A percentile compares a stretch with the other conserved stretches of the same genome.
phyloP scores from a whole-genome alignment of 1,284 basidiomycete species.

The Volvariella surrecta region DNA sequence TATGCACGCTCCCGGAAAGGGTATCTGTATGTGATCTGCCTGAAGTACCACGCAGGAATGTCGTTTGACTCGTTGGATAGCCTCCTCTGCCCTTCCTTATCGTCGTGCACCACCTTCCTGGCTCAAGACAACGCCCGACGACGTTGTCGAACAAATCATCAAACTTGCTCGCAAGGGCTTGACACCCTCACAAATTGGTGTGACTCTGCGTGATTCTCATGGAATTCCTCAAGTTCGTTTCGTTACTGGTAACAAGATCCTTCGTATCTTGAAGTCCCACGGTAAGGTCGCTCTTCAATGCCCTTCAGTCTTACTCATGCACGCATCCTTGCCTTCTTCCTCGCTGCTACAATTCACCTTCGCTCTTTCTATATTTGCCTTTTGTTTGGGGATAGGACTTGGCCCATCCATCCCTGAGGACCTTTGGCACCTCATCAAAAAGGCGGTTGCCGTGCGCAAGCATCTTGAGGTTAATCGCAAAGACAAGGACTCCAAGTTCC shows the following conservation, averaged over 20 bases:
- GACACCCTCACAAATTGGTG: conserved; percentile 97
- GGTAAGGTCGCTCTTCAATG: conserved; percentile 43
- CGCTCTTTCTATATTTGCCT: conserved; percentile 27
- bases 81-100: conserved; percentile 97
- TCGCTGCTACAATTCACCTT: conserved; percentile 13
- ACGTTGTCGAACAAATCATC: conserved; percentile 93
- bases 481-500: conserved; percentile 98
- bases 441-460: conserved; percentile 98
- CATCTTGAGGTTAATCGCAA: conserved; percentile 98
- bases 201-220: conserved; percentile 95
- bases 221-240: conserved; percentile 97
- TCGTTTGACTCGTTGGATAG: conserved; percentile 22
- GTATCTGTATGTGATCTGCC: conserved; percentile 69
- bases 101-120: conserved; percentile 91
- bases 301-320: conserved; percentile 18
- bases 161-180: conserved; percentile 98
- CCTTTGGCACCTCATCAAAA: conserved; percentile 99
- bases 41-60: too few species aligned
- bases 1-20: conserved; percentile 98
- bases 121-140: conserved; percentile 95
- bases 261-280: conserved; percentile 94
- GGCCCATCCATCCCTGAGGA: conserved; percentile 98
- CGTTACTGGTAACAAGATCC: conserved; percentile 99
- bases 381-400: conserved; percentile 78
- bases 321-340: conserved; percentile 14